Evolutionary conservation across 768 basidiomycete species (phyloP).

Genomic region (Gymnopilus dilepis): DNA sequence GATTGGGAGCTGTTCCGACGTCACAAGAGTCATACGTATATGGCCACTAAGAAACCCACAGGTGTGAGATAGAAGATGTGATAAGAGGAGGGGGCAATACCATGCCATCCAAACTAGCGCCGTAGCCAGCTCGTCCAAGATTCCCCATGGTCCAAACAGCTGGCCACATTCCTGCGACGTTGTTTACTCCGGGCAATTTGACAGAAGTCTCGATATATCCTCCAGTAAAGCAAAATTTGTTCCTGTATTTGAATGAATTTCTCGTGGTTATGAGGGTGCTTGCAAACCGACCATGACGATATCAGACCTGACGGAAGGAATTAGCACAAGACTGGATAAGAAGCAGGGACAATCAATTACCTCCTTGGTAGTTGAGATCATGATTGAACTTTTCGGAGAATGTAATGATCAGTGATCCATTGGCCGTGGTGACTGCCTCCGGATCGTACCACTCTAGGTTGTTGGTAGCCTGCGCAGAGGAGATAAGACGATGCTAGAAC

Average conservation of each 20-base stretch:
- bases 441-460: conserved; percentile 93
- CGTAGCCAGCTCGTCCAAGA: conserved; percentile 81
- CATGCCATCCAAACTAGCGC: conserved; percentile 82
- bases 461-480: conserved; percentile 51
- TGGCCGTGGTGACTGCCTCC: conserved; percentile 69
- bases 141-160: conserved; percentile 81
- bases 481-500: background rate
- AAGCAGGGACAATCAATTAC: conserved; percentile 44
- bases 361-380: conserved; percentile 72
- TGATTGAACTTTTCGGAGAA: conserved; percentile 67
- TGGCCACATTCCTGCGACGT: conserved; percentile 76
- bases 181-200: conserved; percentile 71
- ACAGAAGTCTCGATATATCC: conserved; percentile 74
- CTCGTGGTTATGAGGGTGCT: background rate
- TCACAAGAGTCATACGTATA: conserved; percentile 88
- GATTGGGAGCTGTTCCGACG: conserved; percentile 83
- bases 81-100: conserved; percentile 35
- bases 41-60: conserved; percentile 61
- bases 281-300: conserved; percentile 10
- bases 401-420: conserved; percentile 78
- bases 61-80: background rate
- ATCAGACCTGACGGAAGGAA: conserved; percentile 12
- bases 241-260: conserved; percentile 46
- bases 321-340: background rate
- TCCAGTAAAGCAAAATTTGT: conserved; percentile 90